Conservation (phyloP, 1,284 basidiomycete species). For the Fomes fomentarius region DNA sequence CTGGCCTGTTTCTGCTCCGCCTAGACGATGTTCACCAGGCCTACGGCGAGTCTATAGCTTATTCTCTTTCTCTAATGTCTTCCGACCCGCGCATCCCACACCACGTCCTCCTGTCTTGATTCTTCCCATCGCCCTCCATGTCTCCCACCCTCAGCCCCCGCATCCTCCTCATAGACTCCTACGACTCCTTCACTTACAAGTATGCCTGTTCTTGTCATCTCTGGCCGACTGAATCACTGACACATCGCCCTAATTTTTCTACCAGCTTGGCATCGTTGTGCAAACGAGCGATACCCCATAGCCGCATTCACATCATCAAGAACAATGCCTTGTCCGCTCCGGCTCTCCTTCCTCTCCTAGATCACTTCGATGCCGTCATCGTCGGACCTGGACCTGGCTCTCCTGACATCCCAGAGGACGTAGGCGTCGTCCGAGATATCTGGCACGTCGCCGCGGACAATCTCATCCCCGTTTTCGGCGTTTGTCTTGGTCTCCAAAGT, state of each 20-base stretch:
- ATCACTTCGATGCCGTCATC: conserved; percentile 67
- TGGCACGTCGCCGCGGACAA: conserved; percentile 60
- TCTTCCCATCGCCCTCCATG: conserved; percentile 12
- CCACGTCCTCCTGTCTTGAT: neutral
- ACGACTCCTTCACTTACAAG: conserved; percentile 89
- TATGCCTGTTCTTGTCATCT: too few relatives aligned
- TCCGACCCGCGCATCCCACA: neutral
- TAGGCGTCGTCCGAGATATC: conserved; percentile 67
- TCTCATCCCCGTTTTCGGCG: conserved; percentile 79
- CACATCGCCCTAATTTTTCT: too few relatives aligned
- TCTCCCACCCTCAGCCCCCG: conserved; percentile 24
- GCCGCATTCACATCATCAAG: conserved; percentile 68
- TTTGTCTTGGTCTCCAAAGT: conserved; percentile 94
- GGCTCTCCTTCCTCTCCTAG: conserved; percentile 54
- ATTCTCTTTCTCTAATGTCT: neutral
- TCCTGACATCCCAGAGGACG: conserved; percentile 62
- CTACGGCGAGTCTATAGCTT: conserved; percentile 2
- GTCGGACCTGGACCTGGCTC: conserved; percentile 84
- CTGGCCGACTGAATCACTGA: too few relatives aligned
- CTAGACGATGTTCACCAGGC: neutral
- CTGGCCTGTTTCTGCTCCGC: neutral
- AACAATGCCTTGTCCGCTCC: conserved; percentile 63
- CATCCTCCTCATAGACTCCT: conserved; percentile 78
- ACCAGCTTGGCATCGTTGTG: conserved; percentile 71
- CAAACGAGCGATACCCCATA: conserved; percentile 58